A percentile compares a stretch with the other conserved stretches of the same genome.
phyloP scores from a whole-genome alignment of 192 early-diverging fungal genomes.

The Linnemannia hyalina region DNA sequence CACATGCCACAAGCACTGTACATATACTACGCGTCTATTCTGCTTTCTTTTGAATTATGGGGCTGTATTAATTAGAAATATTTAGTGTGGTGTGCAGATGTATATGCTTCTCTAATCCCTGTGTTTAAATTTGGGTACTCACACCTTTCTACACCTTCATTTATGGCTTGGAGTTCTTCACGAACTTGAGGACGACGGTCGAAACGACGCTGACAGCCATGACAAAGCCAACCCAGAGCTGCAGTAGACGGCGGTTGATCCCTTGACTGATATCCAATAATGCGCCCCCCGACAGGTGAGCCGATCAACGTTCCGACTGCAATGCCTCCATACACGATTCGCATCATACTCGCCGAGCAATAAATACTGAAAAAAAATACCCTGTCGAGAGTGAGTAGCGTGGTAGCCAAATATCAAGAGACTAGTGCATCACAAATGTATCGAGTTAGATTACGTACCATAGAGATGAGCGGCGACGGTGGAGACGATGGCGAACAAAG shows the following conservation, averaged over 20 bases:
- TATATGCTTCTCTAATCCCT: background rate
- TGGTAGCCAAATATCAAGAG: background rate
- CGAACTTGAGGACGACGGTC: slow-evolving; percentile 30
- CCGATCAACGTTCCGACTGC: slow-evolving; percentile 65
- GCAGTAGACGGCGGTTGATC: slow-evolving; percentile 22
- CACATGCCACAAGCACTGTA: too few relatives aligned
- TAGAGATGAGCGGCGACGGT: slow-evolving; percentile 67
- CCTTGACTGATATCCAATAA: slow-evolving; percentile 59
- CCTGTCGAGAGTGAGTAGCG: too few relatives aligned
- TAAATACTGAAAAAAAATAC: slow-evolving; percentile 51
- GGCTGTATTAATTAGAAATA: background rate
- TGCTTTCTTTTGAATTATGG: too few relatives aligned
- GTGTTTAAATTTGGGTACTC: background rate
- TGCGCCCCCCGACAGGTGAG: slow-evolving; percentile 62
- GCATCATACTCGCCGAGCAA: slow-evolving; percentile 67
- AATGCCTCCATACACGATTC: slow-evolving; percentile 64
- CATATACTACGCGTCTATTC: too few relatives aligned
- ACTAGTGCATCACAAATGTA: too few relatives aligned
- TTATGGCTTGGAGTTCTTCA: slow-evolving; percentile 34
- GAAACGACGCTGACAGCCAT: slow-evolving; percentile 22
- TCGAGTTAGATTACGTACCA: slow-evolving; percentile 11
- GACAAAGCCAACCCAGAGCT: slow-evolving; percentile 36
- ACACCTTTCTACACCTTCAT: slow-evolving; percentile 20
- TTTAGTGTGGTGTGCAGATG: background rate
- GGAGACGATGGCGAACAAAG: slow-evolving; percentile 64